phyloP scores from a whole-genome alignment of 148 eudicot species.

The Chenopodium formosanum region DNA sequence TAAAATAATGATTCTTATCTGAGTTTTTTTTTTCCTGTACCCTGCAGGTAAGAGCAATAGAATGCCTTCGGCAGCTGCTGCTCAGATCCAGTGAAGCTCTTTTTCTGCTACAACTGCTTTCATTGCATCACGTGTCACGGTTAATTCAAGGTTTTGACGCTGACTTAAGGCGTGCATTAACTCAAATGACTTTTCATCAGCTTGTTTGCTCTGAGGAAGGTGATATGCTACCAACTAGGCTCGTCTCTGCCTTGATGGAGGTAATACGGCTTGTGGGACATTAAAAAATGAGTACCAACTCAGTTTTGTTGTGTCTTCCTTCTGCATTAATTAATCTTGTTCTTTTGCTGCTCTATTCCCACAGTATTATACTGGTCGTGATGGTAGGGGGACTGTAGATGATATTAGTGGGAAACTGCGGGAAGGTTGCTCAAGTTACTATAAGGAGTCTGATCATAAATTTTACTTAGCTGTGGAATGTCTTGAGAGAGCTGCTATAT shows the following conservation, averaged over 20 bases:
- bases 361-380: constrained; percentile 95
- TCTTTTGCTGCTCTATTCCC: constrained; percentile 8
- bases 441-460: constrained; percentile 94
- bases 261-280: constrained; percentile 34
- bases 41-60: constrained; percentile 92
- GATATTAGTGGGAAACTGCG: constrained; percentile 80
- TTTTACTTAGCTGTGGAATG: constrained; percentile 95
- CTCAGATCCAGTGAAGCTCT: constrained; percentile 93
- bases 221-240: constrained; percentile 79
- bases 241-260: constrained; percentile 96
- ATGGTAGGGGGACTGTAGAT: constrained; percentile 95
- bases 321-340: constrained; percentile 1
- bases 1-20: background rate
- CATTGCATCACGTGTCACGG: constrained; percentile 79
- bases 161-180: constrained; percentile 42
- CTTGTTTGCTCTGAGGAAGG: constrained; percentile 96
- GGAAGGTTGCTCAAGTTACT: constrained; percentile 96
- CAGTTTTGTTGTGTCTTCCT: background rate
- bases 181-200: constrained; percentile 83
- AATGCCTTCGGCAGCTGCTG: constrained; percentile 90
- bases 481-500: constrained; percentile 92
- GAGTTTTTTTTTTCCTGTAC: background rate
- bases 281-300: background rate
- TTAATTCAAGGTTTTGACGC: constrained; percentile 74
- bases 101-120: constrained; percentile 83